Evolutionary conservation across 306 rosid species (phyloP).

Genomic region (Sicyos baderoa): DNA sequence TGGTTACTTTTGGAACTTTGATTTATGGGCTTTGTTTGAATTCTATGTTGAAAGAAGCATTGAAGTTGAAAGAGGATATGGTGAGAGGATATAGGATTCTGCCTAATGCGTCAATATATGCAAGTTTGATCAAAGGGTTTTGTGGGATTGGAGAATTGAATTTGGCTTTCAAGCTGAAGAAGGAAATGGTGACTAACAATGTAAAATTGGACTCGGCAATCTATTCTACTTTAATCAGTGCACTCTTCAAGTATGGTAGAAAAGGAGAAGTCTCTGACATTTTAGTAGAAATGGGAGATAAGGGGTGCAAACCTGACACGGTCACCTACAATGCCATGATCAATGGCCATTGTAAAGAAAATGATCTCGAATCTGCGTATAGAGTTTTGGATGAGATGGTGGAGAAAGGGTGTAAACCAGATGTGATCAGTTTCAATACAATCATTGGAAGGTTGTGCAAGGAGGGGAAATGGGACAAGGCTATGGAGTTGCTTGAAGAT

Average conservation of each 20-base stretch:
- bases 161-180: conserved; percentile 44
- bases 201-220: conserved; percentile 34
- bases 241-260: conserved; percentile 45
- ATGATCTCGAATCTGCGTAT: conserved; percentile 39
- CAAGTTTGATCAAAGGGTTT: conserved; percentile 48
- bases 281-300: conserved; percentile 52
- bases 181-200: conserved; percentile 50
- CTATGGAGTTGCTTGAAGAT: conserved; percentile 57
- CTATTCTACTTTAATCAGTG: conserved; percentile 46
- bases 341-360: conserved; percentile 50
- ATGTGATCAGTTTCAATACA: conserved; percentile 55
- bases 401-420: conserved; percentile 39
- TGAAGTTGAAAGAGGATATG: conserved; percentile 50
- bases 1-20: conserved; percentile 51
- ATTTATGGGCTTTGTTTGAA: conserved; percentile 39
- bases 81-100: conserved; percentile 24
- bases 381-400: conserved; percentile 54
- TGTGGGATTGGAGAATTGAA: conserved; percentile 42
- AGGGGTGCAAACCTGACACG: conserved; percentile 38
- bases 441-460: conserved; percentile 46
- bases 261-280: conserved; percentile 38
- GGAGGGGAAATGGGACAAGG: conserved; percentile 59
- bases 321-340: conserved; percentile 71
- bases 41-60: conserved; percentile 34
- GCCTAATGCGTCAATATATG: conserved; percentile 38